Evolutionary conservation across 768 basidiomycete genomes (phyloP), one percentile per base, ranked within the genome.

Genomic region (Boletus huronensis): DNA sequence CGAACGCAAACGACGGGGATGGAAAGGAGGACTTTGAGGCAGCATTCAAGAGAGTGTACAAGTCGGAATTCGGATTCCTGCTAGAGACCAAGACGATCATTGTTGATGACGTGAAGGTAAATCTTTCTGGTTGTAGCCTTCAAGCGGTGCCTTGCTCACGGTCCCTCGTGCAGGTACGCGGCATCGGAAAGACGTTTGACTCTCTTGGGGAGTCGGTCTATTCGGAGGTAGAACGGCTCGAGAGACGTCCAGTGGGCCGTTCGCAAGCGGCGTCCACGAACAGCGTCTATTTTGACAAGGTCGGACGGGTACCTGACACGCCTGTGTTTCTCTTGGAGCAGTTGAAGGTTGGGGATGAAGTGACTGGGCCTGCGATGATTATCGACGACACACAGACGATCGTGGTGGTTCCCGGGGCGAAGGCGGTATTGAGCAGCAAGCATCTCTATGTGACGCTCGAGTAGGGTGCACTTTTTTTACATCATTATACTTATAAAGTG

Each of bases 301-400:
- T 88, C 3, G 90, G 93, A 4, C 78, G 94, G 21, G 80, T 91
- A 35, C 72, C 82, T 36, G 79, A 90, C 56, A 90, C 90, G 0
- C 94, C 93, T 0, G 87, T 98, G 25, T 96, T 79, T 69, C 64
- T 85, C 62, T 73, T 98, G 56, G 82, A 82, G 40, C 72, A 75
- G 14, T 71, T 98, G 53, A 75, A 73, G 0, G 74, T 84, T 13
- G 94, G 93, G 3, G 87, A 93, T 53, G 74, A 77, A 38, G 75
- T 96, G 26, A 71, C 80, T 41, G 96, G 95, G 8, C 94, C 96
- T 9, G 92, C 93, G 34, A 87, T 98, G 82, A 87, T 98, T 57
- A 90, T 97, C 63, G 95, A 98, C 70, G 78, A 91, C 60, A 98
- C 95, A 21, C 96, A 97, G 75, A 97, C 95, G 23, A 91, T 98